Evolutionary conservation across 192 early-diverging fungal genomes (phyloP), one percentile per base, ranked within the genome.

Genomic region (Coemansia sp.): DNA sequence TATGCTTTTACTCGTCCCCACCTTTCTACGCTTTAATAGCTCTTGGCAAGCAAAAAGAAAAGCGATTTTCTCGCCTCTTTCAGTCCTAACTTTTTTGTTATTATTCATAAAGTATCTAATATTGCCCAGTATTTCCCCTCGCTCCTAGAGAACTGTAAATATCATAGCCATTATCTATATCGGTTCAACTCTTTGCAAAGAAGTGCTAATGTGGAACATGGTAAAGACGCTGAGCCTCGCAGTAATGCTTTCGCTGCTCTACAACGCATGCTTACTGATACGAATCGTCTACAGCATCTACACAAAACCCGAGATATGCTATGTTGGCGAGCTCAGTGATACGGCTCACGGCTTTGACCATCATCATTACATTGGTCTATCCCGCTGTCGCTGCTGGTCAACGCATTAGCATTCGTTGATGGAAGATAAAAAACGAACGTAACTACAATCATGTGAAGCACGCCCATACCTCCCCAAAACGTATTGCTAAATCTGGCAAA

Each of bases 211-310:
- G 68, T 68, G 64, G 65, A 68, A 57, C 18, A 38, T 66, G 11
- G 71, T 60, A 4, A 73, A 72, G 33, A 64, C 67, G 33, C 35
- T 81, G 9, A 68, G 75, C 36, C 44, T 65, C 5, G 78, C 71
- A 4, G 70, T 81, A 23, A 67, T 76, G 23, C 46, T 62, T 0
- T 76, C 73, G 16, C 60, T 81, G 24, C 26, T 58, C 2, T 81
- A 76, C 63, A 81, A 81, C 46, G 46, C 67, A 1, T 30, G 68
- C 6, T 24, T 81, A 49, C 71, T 81, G 5, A 24, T 76, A n/a
- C 55, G 60, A 0, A 72, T 81, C 12, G 44, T 51, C n/a, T 67
- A 62, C 23, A 65, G 43, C 15, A 60, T 66, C 6, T 53, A 63
- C 21, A 38, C 16, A 33, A 52, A 63, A 14, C 63, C 61, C 2